Evolutionary conservation across 306 rosid species (phyloP).

Genomic region (Senna siamea): DNA sequence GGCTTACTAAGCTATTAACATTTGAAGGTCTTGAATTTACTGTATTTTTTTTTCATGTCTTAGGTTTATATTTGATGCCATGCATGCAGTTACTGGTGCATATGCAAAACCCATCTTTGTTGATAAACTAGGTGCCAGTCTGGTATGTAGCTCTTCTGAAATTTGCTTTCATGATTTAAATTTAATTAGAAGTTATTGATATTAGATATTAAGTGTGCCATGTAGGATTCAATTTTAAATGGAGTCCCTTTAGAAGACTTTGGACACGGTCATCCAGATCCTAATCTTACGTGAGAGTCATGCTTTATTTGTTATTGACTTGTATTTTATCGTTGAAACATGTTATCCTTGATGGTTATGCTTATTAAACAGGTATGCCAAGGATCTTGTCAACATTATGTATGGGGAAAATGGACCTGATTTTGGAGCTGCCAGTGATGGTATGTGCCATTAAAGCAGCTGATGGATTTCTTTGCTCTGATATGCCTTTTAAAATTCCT

Average conservation of each 20-base stretch:
- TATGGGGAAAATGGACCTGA: constrained; percentile 84
- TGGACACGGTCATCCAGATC: constrained; percentile 99
- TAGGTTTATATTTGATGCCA: constrained; percentile 91
- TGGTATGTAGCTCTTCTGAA: constrained; percentile 52
- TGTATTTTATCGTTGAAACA: constrained; percentile 25
- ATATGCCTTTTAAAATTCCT: background rate
- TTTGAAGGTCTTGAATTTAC: constrained; percentile 33
- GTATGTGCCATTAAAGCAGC: constrained; percentile 49
- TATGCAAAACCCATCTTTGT: constrained; percentile 93
- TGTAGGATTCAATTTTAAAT: constrained; percentile 84
- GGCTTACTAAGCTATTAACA: constrained; percentile 10
- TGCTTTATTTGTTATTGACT: constrained; percentile 27
- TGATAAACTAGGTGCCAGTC: constrained; percentile 85
- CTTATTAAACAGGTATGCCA: constrained; percentile 73
- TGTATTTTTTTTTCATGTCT: constrained; percentile 27
- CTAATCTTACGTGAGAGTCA: constrained; percentile 83
- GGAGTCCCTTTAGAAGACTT: constrained; percentile 96
- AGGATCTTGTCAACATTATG: constrained; percentile 85
- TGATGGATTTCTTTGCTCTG: constrained; percentile 6
- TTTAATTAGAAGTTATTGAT: constrained; percentile 38
- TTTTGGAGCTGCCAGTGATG: constrained; percentile 99
- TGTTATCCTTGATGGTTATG: constrained; percentile 34
- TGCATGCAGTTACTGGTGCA: constrained; percentile 99
- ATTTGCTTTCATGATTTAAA: constrained; percentile 1
- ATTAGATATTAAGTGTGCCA: constrained; percentile 41